Percentiles rank a stretch among this genome's conserved stretches.
Evolutionary conservation across 208 protist genomes (phyloP).

Genomic region (Sergeia podlipaevii): DNA sequence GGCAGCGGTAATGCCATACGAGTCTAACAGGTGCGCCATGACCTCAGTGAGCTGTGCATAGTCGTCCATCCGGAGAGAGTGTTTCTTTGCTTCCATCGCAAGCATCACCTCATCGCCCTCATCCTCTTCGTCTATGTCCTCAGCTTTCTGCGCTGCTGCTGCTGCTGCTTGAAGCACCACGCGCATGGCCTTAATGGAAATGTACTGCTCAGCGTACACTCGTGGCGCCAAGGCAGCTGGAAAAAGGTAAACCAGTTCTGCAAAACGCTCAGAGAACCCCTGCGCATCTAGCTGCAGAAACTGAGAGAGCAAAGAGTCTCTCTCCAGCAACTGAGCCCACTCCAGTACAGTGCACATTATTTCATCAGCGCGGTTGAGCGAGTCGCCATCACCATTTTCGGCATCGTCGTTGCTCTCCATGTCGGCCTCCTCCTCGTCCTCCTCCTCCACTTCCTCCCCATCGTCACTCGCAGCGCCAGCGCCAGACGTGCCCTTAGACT

Average conservation of each 20-base stretch:
- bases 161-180: slow-evolving; percentile 25
- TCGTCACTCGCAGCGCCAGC: slow-evolving; percentile 10
- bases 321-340: slow-evolving; percentile 39
- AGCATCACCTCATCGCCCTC: slow-evolving; percentile 20
- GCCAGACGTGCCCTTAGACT: not conserved
- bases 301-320: slow-evolving; percentile 16
- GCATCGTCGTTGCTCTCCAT: not conserved
- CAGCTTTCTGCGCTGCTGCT: not conserved
- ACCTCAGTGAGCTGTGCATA: slow-evolving; percentile 29
- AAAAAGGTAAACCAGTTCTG: slow-evolving; percentile 25
- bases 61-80: slow-evolving; percentile 39
- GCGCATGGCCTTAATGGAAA: slow-evolving; percentile 75
- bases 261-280: slow-evolving; percentile 16
- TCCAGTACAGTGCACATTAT: slow-evolving; percentile 21
- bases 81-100: slow-evolving; percentile 50
- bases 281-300: slow-evolving; percentile 27
- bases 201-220: slow-evolving; percentile 68
- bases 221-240: slow-evolving; percentile 50
- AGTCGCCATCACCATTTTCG: slow-evolving; percentile 12
- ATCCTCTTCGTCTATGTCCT: slow-evolving; percentile 3
- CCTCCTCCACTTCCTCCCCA: slow-evolving; percentile 11
- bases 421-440: slow-evolving; percentile 5
- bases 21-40: slow-evolving; percentile 34
- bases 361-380: slow-evolving; percentile 15
- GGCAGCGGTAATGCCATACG: slow-evolving; percentile 29